Evolutionary conservation across 1,139 yeast species (phyloP), one percentile per base, ranked within the genome.

Genomic region (Diutina siamensis): DNA sequence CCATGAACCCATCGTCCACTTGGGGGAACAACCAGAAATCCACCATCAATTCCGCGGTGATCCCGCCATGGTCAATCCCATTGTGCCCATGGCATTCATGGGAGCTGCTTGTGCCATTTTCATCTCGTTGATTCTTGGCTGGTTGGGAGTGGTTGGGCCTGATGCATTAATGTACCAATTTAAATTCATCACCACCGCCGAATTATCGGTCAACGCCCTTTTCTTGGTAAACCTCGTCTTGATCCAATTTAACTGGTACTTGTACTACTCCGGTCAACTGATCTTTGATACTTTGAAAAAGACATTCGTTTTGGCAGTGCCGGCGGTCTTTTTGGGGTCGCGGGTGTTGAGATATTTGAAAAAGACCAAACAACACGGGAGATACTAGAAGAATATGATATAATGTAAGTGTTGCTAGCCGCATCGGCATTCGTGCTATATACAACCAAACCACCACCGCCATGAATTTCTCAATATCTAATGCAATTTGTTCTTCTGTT

Each of bases 241-340:
- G 3, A 71, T 78, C 52, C 96, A 88, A 63, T 60, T 64, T 44
- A 68, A 76, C 21, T 85, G 88, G 55, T 62, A 74, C 52, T 72
- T 70, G 51, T 89, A 89, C 65, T 89, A 78, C 63, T 60, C 78
- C 52, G 83, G 86, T 28, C 68, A 76, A 38, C 71, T 86, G 21
- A 85, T 89, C 46, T 88, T 89, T 61, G 70, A 76, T 20, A 80
- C 95, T 1, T 60, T 88, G 45, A 67, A 70, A 51, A 69, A 76
- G 51, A 64, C 72, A 10, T 68, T 72, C 10, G 51, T 77, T 21
- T 64, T 82, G 47, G 71, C 74, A 4, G 73, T 78, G 2, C 74
- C 85, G 35, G 67, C 83, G 27, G 59, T 84, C 42, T 72, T 74
- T 59, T 66, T 80, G 48, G 95, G 95, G n/a, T 72, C 87, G 7